Evolutionary conservation across 2,329 filamentous ascomycete species (phyloP), one percentile per base, ranked within the genome.

Genomic region (Fusarium sp.): DNA sequence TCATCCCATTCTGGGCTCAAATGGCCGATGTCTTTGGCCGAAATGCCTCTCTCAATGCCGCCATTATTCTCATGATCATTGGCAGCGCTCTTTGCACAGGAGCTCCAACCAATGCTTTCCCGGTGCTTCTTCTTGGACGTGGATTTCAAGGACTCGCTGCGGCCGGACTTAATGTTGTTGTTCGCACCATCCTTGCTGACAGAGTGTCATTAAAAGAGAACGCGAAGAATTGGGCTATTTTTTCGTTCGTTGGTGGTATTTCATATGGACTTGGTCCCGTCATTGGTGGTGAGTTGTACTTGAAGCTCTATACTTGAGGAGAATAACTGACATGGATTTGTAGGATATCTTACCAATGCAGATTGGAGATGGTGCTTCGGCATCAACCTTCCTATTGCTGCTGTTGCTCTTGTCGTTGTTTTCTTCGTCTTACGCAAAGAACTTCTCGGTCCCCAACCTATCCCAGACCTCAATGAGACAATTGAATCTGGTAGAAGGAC

Each of bases 341-440:
- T 19, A 76, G 74, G 80, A 1, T 84, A 83, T 55, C 77, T 87
- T 11, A 83, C 83, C 19, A 75, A 78, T 32, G 74, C 79, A 5
- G 82, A 80, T 61, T 91, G 88, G 88, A 77, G 87, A 45, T 91
- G 88, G 81, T 88, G 86, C 68, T 91, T 91, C 70, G 85, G 82
- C 34, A 81, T 90, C 50, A 86, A 85, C 58, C 77, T 88, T n/a
- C 85, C 85, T 13, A 79, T 88, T 38, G 80, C 77, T 2, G 76
- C 80, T 4, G 65, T 83, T 19, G 83, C 81, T 6, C 77, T 88
- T 32, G 43, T 83, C n/a, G 56, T 85, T 36, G 78, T 85, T 45
- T 84, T 84, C 66, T 73, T 88, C 50, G 65, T 89, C 31, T 79
- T 90, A 29, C 80, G 86, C 19, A 80, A 83, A 28, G 83, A 88